Conservation (phyloP, 805 yeast species). For the Nakazawaea sp. region DNA sequence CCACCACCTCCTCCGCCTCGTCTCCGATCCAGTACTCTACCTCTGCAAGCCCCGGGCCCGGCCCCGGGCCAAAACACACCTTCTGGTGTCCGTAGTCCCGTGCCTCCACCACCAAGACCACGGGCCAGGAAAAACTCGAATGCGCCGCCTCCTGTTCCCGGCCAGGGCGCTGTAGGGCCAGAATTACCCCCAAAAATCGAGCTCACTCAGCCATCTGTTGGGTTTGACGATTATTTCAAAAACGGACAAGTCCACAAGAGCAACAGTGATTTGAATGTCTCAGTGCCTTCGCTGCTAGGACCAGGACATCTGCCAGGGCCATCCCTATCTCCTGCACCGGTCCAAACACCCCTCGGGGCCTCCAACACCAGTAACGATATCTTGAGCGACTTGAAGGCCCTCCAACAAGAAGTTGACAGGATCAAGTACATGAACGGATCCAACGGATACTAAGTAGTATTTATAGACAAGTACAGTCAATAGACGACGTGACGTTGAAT, state of each 20-base stretch:
- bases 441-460: constrained; percentile 4
- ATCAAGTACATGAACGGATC: constrained; percentile 37
- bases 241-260: constrained; percentile 9
- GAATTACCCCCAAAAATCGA: constrained; percentile 7
- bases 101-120: constrained; percentile 21
- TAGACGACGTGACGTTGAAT: no score
- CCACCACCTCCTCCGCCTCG: constrained; percentile 14
- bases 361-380: constrained; percentile 28
- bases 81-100: constrained; percentile 1
- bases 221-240: constrained; percentile 11
- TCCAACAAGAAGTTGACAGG: constrained; percentile 65
- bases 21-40: constrained; percentile 17
- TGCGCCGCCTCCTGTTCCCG: constrained; percentile 8
- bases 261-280: neutral
- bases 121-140: constrained; percentile 14
- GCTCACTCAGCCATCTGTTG: constrained; percentile 4
- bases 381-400: constrained; percentile 55
- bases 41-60: constrained; percentile 28
- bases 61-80: constrained; percentile 21
- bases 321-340: neutral
- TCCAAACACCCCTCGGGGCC: neutral
- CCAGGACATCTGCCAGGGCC: neutral
- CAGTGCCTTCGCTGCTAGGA: no score
- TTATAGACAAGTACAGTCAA: no score
- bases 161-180: constrained; percentile 5